phyloP scores from a whole-genome alignment of 345 rosid genomes.

The Rhodamnia rubescens region DNA sequence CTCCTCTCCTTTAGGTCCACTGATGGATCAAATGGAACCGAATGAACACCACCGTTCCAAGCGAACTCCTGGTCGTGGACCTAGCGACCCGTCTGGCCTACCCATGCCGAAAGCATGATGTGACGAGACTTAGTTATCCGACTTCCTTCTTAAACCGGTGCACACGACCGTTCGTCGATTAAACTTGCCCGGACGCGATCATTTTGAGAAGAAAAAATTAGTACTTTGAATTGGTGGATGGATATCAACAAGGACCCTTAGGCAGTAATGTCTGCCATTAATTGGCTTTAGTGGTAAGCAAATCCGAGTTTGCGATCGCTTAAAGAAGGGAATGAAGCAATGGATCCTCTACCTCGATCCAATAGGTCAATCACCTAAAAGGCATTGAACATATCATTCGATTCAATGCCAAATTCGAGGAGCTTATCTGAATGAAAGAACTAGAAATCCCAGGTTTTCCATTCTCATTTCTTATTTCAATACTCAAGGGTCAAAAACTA shows the following conservation, averaged over 20 bases:
- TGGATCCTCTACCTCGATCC: neutral
- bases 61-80: no score
- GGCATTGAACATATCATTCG: accelerated
- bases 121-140: neutral
- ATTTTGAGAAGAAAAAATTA: neutral
- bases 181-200: neutral
- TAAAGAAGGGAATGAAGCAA: neutral
- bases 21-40: no score
- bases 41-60: no score
- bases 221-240: neutral
- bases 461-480: neutral
- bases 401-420: neutral
- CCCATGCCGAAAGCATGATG: neutral
- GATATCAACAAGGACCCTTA: neutral
- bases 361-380: neutral
- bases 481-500: neutral
- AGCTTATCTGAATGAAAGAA: neutral
- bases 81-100: neutral
- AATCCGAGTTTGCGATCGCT: neutral
- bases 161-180: neutral
- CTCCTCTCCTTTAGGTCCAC: no score
- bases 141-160: neutral
- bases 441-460: neutral
- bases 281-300: neutral
- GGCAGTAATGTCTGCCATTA: neutral